Conservation (phyloP, 1,139 yeast species). For the Suhomyces kunorum region DNA sequence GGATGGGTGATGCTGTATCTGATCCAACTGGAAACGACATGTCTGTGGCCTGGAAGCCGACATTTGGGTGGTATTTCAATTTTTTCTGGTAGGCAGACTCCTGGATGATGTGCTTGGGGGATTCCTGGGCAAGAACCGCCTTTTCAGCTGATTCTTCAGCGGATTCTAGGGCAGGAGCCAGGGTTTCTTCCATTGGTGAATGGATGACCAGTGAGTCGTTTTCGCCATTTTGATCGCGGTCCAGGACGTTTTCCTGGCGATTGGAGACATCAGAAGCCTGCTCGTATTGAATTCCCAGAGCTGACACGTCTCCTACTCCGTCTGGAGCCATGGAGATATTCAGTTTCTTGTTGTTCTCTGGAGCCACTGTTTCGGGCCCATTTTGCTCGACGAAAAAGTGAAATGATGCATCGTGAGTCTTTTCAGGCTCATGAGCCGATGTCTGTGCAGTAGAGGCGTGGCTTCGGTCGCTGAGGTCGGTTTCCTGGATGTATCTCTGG, state of each 20-base stretch:
- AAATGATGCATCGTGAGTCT: constrained; percentile 14
- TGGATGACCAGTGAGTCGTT: background rate
- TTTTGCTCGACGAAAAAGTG: constrained; percentile 4
- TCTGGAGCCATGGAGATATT: background rate
- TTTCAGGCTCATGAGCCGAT: constrained; percentile 14
- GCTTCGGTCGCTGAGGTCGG: constrained; percentile 26
- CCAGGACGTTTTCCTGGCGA: background rate
- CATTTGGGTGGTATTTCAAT: constrained; percentile 38
- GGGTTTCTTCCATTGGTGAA: too few species aligned
- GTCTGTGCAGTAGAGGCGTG: constrained; percentile 19
- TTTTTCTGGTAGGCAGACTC: constrained; percentile 30
- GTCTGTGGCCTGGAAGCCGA: constrained; percentile 29
- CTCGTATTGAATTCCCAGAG: background rate
- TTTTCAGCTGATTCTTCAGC: constrained; percentile 1
- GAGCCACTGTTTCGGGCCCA: background rate
- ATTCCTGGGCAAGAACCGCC: constrained; percentile 11
- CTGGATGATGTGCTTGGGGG: constrained; percentile 15
- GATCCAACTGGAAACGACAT: constrained; percentile 4
- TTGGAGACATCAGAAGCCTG: background rate
- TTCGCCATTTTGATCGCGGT: too few species aligned
- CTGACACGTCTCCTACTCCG: background rate
- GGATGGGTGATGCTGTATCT: constrained; percentile 22
- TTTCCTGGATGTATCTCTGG: constrained; percentile 27
- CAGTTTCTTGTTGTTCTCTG: background rate
- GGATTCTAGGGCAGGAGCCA: too few species aligned